Base-by-base conservation (phyloP, 78 protist species). In the Emiliania huxleyi region DNA sequence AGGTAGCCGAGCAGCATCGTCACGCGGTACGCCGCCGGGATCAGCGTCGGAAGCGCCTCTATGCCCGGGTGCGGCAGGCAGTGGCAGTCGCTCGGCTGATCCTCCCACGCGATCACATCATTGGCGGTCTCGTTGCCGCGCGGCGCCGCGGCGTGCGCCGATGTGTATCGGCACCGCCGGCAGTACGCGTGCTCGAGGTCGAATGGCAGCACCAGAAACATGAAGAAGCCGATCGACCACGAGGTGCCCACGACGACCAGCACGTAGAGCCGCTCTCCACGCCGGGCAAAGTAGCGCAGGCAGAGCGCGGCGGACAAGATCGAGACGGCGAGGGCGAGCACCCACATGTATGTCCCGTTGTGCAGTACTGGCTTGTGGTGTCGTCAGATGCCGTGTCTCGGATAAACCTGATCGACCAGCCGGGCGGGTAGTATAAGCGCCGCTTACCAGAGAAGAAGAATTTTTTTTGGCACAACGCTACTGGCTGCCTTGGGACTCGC, bases 1-100 rank as follows among this genome's bases (percentile, higher is more conserved):
- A 81, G 5, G 55, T 81, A 81, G 29, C 56, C 89, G 56, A 81
- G 89, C 43, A 81, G 49, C 56, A 81, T 42, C 55, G 89, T 42
- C 29, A 3, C 29, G n/a, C 89, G 3, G 55, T 81, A 81, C 3
- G 52, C 89, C 29, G 23, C 2, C 29, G 85, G 46, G 2, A 77
- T 40, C 29, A 37, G 21, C 3, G n/a, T 40, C 35, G 44, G n/a
- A 2, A 77, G 85, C 25, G 23, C 2, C n/a, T 77, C 85, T 1
- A 77, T 77, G 29, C 46, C 48, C 1, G 44, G 48, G 46, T 12
- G 2, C 19, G 85, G 85, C 18, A 77, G 23, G 85, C 85, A 77
- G 29, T n/a, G 2, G 46, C 85, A 77, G 33, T 37, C 37, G 44
- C 18, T 18, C n/a, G 85, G 26, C 85, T 77, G 44, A n/a, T 48